phyloP scores from a whole-genome alignment of 108 stramenopile species.

The Nitzschia sp. region DNA sequence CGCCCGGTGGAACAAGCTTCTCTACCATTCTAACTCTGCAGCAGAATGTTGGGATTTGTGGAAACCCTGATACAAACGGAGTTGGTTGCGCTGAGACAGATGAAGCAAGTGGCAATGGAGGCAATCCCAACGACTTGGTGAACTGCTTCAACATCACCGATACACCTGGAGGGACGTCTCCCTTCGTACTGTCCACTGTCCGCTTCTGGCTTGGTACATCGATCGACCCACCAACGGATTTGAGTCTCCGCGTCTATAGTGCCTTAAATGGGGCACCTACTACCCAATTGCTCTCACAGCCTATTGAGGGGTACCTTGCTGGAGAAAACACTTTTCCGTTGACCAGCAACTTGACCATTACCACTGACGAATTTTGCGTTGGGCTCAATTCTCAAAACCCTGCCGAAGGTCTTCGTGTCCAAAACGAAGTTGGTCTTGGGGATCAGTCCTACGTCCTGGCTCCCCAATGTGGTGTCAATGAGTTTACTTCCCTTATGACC shows the following conservation, averaged over 20 bases:
- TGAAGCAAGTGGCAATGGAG: not conserved
- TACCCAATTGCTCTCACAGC: conserved; percentile 4
- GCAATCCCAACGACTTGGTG: conserved; percentile 31
- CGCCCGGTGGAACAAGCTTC: not conserved
- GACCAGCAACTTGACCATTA: not conserved
- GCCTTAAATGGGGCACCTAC: not conserved
- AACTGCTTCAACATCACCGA: conserved; percentile 17
- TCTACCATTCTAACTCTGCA: conserved; percentile 12
- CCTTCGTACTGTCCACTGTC: conserved; percentile 9
- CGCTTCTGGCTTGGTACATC: conserved; percentile 29
- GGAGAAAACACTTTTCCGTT: conserved; percentile 15
- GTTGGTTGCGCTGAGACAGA: conserved; percentile 24
- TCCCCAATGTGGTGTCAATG: conserved; percentile 14
- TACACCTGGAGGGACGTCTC: not conserved
- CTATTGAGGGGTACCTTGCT: not conserved
- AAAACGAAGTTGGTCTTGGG: conserved; percentile 9
- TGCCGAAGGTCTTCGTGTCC: conserved; percentile 14
- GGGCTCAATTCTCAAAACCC: conserved; percentile 8
- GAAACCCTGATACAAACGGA: conserved; percentile 10
- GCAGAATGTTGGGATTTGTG: conserved; percentile 7
- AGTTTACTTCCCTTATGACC: conserved; percentile 6
- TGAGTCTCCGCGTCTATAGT: conserved; percentile 7
- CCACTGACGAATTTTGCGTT: conserved; percentile 6
- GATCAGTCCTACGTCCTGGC: conserved; percentile 8
- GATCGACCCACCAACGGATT: conserved; percentile 6